Evolutionary conservation across 2,329 filamentous ascomycete species (phyloP).

Genomic region (Aphanoascus verrucosus): DNA sequence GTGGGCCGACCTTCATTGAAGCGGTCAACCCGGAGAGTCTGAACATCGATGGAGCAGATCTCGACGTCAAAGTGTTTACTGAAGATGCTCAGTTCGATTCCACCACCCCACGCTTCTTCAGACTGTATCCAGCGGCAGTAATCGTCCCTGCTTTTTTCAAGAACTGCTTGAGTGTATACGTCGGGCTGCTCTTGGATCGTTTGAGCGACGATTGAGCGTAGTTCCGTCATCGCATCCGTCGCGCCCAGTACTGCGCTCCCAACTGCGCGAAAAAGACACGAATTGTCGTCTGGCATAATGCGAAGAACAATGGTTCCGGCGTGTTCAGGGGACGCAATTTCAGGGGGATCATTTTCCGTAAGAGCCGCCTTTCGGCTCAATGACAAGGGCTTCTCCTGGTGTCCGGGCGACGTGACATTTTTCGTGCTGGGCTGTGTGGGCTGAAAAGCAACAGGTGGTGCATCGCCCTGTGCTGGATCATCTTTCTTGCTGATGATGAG

Average conservation of each 20-base stretch:
- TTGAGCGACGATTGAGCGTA: conserved; percentile 67
- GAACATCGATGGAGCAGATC: conserved; percentile 74
- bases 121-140: conserved; percentile 77
- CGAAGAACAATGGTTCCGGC: conserved; percentile 58
- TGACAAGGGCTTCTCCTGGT: conserved; percentile 19
- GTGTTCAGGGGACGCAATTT: conserved; percentile 47
- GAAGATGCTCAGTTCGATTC: conserved; percentile 77
- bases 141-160: conserved; percentile 59
- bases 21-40: conserved; percentile 54
- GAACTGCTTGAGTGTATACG: conserved; percentile 62
- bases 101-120: conserved; percentile 78
- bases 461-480: conserved; percentile 16
- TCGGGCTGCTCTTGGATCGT: conserved; percentile 64
- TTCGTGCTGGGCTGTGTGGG: neutral
- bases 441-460: neutral
- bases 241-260: conserved; percentile 63
- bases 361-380: conserved; percentile 25
- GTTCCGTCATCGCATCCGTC: conserved; percentile 56
- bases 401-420: conserved; percentile 5
- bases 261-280: conserved; percentile 84
- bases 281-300: conserved; percentile 95
- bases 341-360: conserved; percentile 49
- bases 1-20: conserved; percentile 65
- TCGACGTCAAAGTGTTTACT: conserved; percentile 77
- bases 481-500: conserved; percentile 50